Evolutionary conservation across 2,329 filamentous ascomycete species (phyloP), one percentile per base, ranked within the genome.

Genomic region (Botrytis galanthina): DNA sequence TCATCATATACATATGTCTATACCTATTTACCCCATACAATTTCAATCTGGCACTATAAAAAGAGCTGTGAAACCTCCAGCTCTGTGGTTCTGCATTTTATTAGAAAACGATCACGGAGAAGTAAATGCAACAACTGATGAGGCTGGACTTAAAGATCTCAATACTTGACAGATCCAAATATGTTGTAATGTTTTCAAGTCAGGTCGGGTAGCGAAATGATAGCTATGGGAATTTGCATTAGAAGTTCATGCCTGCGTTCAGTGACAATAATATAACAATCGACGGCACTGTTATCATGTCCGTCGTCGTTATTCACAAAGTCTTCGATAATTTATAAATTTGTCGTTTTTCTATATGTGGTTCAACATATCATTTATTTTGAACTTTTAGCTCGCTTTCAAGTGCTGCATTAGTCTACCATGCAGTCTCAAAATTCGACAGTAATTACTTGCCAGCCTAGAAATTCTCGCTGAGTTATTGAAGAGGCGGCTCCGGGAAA

Each of bases 261-360:
- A 22, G 26, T 39, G 59, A 61, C 2, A n/a, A 8, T 3, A 16
- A n/a, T 61, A 6, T 12, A 16, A 16, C 20, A 6, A 26, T 61
- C 0, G 1, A 61, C 0, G 0, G 22, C 12, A 18, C 2, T n/a
- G 26, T 39, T 39, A 3, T 16, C 7, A 54, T n/a, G 2, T 5
- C 12, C 51, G 12, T 61, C 14, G 22, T 9, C 10, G 10, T n/a
- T 39, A 0, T 22, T 61, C 20, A 37, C 3, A 22, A 14, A 16
- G 12, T 10, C 20, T 14, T 61, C 6, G 20, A 12, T 35, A n/a
- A 20, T 60, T 35, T 8, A 61, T 37, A 2, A 26, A 39, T 0
- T 20, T 22, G 20, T 22, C 7, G 29, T 1, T 16, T 22, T 26
- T 60, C 32, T 37, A 18, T 0, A 35, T 8, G 12, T 26, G 57